Conservation (phyloP, 192 early-diverging fungal genomes). For the Coemansia sp. region DNA sequence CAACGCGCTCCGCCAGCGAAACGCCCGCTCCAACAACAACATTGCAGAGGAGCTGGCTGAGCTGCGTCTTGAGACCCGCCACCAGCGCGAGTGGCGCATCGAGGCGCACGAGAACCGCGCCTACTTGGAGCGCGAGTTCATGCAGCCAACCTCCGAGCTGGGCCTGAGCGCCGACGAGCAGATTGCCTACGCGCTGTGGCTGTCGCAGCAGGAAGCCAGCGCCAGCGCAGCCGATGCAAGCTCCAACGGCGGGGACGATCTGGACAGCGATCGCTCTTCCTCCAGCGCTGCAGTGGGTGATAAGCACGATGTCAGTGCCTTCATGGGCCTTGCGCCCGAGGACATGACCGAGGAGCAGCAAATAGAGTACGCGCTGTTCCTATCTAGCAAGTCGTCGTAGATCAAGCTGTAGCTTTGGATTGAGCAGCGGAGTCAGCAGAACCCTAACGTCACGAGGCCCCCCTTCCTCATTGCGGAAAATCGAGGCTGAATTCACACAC, state of each 20-base stretch:
- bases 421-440: no score
- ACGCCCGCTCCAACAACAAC: neutral
- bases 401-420: no score
- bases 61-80: conserved; percentile 15
- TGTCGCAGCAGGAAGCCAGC: conserved; percentile 10
- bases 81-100: conserved; percentile 17
- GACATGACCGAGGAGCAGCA: conserved; percentile 36
- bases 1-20: neutral
- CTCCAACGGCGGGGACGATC: no score
- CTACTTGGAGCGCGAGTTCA: conserved; percentile 32
- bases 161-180: conserved; percentile 42
- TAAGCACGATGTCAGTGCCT: neutral
- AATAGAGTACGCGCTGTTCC: conserved; percentile 22
- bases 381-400: conserved; percentile 11
- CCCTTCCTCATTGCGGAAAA: no score
- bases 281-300: neutral
- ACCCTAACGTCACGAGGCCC: no score
- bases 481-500: no score
- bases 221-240: no score
- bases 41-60: conserved; percentile 21
- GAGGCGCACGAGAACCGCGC: conserved; percentile 10
- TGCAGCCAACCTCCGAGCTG: conserved; percentile 13
- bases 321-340: neutral
- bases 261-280: neutral
- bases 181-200: conserved; percentile 41